Evolutionary conservation across 2,329 filamentous ascomycete genomes (phyloP).

Genomic region (Elsinoe australis): DNA sequence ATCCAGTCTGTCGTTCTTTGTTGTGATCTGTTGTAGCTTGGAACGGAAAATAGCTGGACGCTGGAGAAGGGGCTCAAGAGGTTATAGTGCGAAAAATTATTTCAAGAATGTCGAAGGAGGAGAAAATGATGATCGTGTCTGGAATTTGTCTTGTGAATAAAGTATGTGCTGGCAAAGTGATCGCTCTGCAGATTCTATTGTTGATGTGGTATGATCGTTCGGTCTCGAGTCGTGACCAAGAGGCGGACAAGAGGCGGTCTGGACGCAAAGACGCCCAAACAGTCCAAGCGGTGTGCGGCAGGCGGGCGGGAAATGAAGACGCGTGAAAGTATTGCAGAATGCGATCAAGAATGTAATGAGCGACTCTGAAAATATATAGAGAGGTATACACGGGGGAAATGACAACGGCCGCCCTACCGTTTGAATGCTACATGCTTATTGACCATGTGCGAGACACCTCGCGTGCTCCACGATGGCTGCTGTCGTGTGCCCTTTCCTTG

Average conservation of each 20-base stretch:
- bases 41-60: too few species aligned
- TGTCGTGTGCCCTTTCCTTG: too few species aligned
- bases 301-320: conserved; percentile 11
- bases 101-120: too few species aligned
- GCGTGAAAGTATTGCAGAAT: conserved; percentile 6
- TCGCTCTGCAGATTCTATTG: conserved; percentile 8
- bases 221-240: conserved; percentile 7
- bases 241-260: conserved; percentile 12
- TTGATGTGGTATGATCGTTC: conserved; percentile 3
- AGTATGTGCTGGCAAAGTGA: not conserved
- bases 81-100: too few species aligned
- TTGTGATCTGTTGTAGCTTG: too few species aligned
- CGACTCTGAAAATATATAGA: not conserved
- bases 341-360: conserved; percentile 6
- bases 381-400: conserved; percentile 4
- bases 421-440: too few species aligned
- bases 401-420: conserved; percentile 13
- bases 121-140: not conserved
- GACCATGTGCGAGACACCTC: too few species aligned
- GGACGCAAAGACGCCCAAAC: conserved; percentile 13
- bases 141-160: not conserved
- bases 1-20: not conserved
- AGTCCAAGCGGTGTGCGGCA: conserved; percentile 11
- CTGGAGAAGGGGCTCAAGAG: too few species aligned
- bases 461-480: too few species aligned